Evolutionary conservation across 2,329 filamentous ascomycete genomes (phyloP).

Genomic region (Coleophoma cylindrospora): DNA sequence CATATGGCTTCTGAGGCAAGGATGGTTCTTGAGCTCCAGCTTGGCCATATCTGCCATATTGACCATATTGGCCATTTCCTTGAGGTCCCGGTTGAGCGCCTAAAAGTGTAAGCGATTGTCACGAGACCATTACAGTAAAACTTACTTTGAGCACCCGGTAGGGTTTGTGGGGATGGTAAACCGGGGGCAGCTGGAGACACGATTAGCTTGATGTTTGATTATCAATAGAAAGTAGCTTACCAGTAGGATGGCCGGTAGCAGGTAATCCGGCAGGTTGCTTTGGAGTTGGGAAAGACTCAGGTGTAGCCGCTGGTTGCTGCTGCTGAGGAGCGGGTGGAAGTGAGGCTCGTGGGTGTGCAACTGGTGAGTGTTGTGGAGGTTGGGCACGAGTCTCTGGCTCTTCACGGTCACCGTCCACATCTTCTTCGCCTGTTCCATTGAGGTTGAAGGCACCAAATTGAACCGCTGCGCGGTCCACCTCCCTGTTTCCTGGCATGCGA

Average conservation of each 20-base stretch:
- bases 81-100: constrained; percentile 24
- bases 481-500: constrained; percentile 95
- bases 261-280: constrained; percentile 41
- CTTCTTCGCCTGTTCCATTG: constrained; percentile 70
- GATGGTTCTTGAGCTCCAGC: constrained; percentile 54
- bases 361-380: constrained; percentile 87
- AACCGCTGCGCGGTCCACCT: constrained; percentile 86
- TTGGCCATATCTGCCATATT: constrained; percentile 68
- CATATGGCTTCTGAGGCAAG: constrained; percentile 74
- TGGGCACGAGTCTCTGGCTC: constrained; percentile 92
- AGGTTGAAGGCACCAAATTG: constrained; percentile 96
- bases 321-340: constrained; percentile 66
- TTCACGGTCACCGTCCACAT: constrained; percentile 91
- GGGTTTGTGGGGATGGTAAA: constrained; percentile 28
- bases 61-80: constrained; percentile 41
- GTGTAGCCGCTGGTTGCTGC: constrained; percentile 45
- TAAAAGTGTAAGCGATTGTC: too few species aligned
- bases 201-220: constrained; percentile 14
- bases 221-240: constrained; percentile 32
- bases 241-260: constrained; percentile 37
- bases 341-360: constrained; percentile 72
- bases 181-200: constrained; percentile 22
- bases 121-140: background rate
- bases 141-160: constrained; percentile 32
- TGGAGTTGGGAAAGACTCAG: constrained; percentile 48